phyloP scores from a whole-genome alignment of 106 monocot species.

The Ottelia alismoides region DNA sequence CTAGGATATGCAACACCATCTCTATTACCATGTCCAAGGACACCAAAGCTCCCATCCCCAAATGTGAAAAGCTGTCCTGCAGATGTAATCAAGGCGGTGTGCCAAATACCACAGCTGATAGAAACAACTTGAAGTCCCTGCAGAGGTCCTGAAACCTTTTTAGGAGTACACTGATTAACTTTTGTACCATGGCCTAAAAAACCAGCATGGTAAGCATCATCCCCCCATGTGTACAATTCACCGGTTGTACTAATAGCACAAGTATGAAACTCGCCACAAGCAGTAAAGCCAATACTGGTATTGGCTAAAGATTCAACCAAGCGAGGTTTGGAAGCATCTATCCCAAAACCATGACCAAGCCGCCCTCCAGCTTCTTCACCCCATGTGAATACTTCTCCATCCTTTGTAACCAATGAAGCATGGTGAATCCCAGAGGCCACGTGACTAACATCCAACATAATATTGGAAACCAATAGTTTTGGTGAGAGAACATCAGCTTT shows the following conservation, averaged over 20 bases:
- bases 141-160: constrained; percentile 59
- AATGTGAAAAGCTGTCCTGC: constrained; percentile 73
- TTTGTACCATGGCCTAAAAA: constrained; percentile 74
- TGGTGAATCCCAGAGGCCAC: constrained; percentile 75
- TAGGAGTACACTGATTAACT: constrained; percentile 77
- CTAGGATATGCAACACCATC: constrained; percentile 42
- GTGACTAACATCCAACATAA: constrained; percentile 62
- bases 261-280: constrained; percentile 88
- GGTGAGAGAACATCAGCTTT: constrained; percentile 66
- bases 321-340: constrained; percentile 31
- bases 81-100: constrained; percentile 58
- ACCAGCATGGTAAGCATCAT: constrained; percentile 68
- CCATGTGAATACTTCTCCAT: constrained; percentile 85
- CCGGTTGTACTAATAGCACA: constrained; percentile 60
- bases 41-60: constrained; percentile 89
- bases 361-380: constrained; percentile 90
- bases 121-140: constrained; percentile 64
- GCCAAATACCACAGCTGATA: constrained; percentile 87
- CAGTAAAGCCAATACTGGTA: constrained; percentile 31
- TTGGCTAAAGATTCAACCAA: constrained; percentile 35
- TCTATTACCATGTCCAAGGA: constrained; percentile 76
- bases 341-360: constrained; percentile 71
- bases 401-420: constrained; percentile 66
- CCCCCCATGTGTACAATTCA: constrained; percentile 90
- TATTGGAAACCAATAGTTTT: constrained; percentile 69